These are phyloP conservation scores for Boletus sp. DNA, from an alignment of 768 basidiomycete species.

Conservation along the genomic window DNA sequence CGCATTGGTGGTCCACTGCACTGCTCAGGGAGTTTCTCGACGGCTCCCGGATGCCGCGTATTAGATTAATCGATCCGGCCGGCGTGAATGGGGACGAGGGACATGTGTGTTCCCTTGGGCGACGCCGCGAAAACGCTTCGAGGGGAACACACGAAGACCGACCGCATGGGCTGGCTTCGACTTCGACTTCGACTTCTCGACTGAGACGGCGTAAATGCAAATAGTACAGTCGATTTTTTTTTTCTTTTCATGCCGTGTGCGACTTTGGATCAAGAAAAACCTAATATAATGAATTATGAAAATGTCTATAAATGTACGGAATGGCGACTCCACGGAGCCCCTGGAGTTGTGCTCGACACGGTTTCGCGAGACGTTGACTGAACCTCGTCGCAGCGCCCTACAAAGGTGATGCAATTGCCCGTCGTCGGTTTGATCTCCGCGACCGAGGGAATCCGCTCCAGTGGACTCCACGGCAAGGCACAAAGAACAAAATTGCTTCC, in stretches of 20 bases:
- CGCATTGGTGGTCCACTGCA: background rate
- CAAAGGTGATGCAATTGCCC: constrained; percentile 7
- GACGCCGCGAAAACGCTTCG: background rate
- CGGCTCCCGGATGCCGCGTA: background rate
- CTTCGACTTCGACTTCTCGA: no score
- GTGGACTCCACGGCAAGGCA: constrained; percentile 9
- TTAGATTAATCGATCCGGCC: background rate
- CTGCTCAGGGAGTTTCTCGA: background rate
- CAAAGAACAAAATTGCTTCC: constrained; percentile 24
- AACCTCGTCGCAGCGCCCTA: background rate
- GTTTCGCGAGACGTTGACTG: constrained; percentile 2
- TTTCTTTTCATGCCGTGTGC: background rate
- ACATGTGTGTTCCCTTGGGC: background rate
- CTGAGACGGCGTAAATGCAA: constrained; percentile 1
- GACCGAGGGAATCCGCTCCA: constrained; percentile 8
- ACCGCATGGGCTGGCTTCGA: no score
- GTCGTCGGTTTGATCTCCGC: constrained; percentile 30
- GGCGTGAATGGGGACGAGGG: background rate
- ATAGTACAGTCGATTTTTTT: background rate
- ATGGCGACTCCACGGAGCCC: constrained; percentile 23
- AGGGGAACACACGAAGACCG: background rate
- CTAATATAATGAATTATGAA: background rate
- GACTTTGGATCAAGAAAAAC: background rate
- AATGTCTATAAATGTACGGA: background rate
- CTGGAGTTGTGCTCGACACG: constrained; percentile 17